Evolutionary conservation across 1,139 yeast species (phyloP), one percentile per base, ranked within the genome.

Genomic region (Martiniozyma asiatica): DNA sequence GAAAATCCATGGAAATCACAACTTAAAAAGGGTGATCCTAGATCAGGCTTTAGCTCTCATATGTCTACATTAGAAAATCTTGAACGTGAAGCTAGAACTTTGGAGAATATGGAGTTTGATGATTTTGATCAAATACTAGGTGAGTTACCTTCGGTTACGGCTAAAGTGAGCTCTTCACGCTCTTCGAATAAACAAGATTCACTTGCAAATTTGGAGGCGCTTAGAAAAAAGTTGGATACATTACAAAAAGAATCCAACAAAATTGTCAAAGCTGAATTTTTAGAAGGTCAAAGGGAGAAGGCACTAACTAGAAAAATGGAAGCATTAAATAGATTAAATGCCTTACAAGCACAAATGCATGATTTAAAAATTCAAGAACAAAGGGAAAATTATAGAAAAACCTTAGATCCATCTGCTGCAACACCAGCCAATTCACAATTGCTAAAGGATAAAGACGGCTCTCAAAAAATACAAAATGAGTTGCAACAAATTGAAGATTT

Each of bases 51-150:
- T 8, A 32, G 31, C 17, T 29, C 21, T 13, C 34, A 64, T 61
- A 37, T 53, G 76, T 25, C 74, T 3, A 25, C 35, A 7, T 26
- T 39, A 14, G 42, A 39, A 25, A 24, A 26, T 38, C 64, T 89
- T 32, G 95, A 84, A 46, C 67, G 69, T 33, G 50, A 51, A 32
- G 96, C 96, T 0, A 63, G 94, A 39, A 84, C 79, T 48, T 64
- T 87, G 40, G 97, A 87, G 52, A 76, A 74, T 72, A 77, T 84
- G 14, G 87, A 84, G 42, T 84, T 84, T 46, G 76, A 58, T 24
- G 74, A 68, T 16, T 39, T 41, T 14, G 31, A 37, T 13, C 41
- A 36, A 8, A 30, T 32, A 46, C 21, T 41, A 31, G 30, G 41
- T 24, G 29, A 35, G 18, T 39, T 37, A 3, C 39, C 35, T 11